phyloP scores from a whole-genome alignment of 2,329 filamentous ascomycete species.

The Sporothrix inflata region DNA sequence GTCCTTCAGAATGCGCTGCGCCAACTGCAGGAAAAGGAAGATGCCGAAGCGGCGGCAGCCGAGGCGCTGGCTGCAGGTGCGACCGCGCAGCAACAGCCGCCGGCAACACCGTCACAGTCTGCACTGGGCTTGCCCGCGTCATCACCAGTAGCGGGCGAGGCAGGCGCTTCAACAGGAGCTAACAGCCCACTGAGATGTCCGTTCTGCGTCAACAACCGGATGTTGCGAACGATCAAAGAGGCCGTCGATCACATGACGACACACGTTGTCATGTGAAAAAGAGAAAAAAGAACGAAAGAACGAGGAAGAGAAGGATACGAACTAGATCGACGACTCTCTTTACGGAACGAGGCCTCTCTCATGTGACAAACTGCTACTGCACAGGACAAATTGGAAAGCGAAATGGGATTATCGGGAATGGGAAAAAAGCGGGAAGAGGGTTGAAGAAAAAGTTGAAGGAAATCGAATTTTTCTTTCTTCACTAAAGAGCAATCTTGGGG shows the following conservation, averaged over 20 bases:
- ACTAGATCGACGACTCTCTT: not conserved
- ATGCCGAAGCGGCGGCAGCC: conserved; percentile 59
- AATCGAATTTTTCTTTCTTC: not conserved
- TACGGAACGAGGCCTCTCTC: not conserved
- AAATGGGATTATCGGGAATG: not conserved
- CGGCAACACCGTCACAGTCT: not conserved
- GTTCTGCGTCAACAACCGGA: conserved; percentile 64
- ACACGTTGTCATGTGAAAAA: conserved; percentile 52
- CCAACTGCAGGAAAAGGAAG: conserved; percentile 61
- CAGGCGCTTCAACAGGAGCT: conserved; percentile 47
- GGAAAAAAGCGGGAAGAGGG: not conserved
- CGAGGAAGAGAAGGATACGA: not conserved
- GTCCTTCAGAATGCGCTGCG: conserved; percentile 63
- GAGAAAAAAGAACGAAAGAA: not conserved
- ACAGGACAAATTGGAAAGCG: not conserved
- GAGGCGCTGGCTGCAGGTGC: conserved; percentile 57
- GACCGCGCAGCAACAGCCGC: conserved; percentile 43
- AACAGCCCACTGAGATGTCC: conserved; percentile 59
- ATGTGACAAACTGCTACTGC: not conserved
- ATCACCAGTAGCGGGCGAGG: conserved; percentile 4
- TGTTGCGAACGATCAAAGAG: conserved; percentile 64
- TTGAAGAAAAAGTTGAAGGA: not conserved
- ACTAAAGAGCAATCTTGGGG: conserved; percentile 21
- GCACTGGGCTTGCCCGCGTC: not conserved
- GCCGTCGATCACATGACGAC: conserved; percentile 66